Percentiles rank a stretch among this genome's conserved stretches.
Evolutionary conservation across 257 asterid species (phyloP).

Genomic region (Phtheirospermum japonicum): DNA sequence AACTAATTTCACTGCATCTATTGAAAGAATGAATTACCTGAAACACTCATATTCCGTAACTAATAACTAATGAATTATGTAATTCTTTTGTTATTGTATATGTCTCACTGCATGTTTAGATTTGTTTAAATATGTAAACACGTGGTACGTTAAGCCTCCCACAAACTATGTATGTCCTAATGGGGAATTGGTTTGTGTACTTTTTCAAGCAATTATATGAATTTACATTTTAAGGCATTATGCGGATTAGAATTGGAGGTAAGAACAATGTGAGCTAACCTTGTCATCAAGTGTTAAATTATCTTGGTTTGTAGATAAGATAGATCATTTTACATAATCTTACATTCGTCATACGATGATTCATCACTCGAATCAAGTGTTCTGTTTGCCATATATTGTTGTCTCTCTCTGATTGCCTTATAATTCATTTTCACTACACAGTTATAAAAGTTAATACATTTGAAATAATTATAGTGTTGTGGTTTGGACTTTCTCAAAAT

Average conservation of each 20-base stretch:
- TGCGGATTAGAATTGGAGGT: no score
- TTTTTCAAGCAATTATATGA: no score
- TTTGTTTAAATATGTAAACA: no score
- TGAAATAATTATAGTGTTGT: not conserved
- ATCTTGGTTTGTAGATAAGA: not conserved
- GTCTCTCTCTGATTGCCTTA: not conserved
- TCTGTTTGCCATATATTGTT: not conserved
- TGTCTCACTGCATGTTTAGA: not conserved
- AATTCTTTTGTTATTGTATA: not conserved
- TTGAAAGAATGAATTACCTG: slow-evolving; percentile 3
- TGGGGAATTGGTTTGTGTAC: no score
- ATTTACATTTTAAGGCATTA: no score
- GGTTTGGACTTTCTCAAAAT: not conserved
- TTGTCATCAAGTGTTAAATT: no score
- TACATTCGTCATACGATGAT: not conserved
- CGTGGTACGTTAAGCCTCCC: no score
- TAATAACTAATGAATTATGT: not conserved
- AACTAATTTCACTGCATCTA: not conserved
- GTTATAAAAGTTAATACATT: not conserved
- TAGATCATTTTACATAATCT: not conserved
- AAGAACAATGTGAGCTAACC: no score
- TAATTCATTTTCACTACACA: not conserved
- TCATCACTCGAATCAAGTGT: not conserved
- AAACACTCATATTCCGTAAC: not conserved
- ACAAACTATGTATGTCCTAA: no score